Evolutionary conservation across 2,329 filamentous ascomycete genomes (phyloP), one percentile per base, ranked within the genome.

Genomic region (Atkinsonella hypoxylon): DNA sequence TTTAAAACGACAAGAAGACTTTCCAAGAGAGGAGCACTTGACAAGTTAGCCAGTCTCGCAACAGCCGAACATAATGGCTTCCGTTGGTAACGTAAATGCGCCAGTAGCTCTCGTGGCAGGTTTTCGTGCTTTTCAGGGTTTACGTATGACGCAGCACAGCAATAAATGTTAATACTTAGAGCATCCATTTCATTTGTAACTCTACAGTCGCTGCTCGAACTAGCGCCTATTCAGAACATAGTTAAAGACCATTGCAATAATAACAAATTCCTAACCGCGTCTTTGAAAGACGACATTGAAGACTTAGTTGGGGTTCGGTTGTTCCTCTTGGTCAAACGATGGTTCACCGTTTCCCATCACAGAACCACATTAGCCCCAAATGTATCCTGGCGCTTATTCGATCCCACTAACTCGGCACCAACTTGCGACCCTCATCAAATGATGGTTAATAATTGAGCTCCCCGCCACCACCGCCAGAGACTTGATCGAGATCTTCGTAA

Each of bases 401-500:
- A 15, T 17, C 30, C 20, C 1, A 32, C 30, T 42, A 42, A 22
- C 46, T 10, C 30, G 42, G 22, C 43, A 64, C 77, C 34, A 39
- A 15, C 17, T 46, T 12, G 3, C 18, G 13, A 7, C 31, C 17
- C 17, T 31, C 12, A 41, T 22, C 31, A 31, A 42, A 47, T 2
- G 15, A 30, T 38, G 10, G 30, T 53, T 43, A 97, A 64, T 97
- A 97, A 68, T 97, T 94, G 61, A 97, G 72, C 70, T 96, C 91
- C 30, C 87, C 86, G 40, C 84, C 82, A 40, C 84, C 87, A 36
- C 79, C 75, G 13, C 83, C 81, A 38, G 82, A 82, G 52, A 85
- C 84, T 44, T 94, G 91, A 70, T 98, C 93, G 22, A 98, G 74
- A 64, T 98, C 93, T 67, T 98, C 94, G 64, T 98, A 98, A 66